Evolutionary conservation across 2,329 filamentous ascomycete genomes (phyloP).

Genomic region (Arthrobotrys sphaeroides): DNA sequence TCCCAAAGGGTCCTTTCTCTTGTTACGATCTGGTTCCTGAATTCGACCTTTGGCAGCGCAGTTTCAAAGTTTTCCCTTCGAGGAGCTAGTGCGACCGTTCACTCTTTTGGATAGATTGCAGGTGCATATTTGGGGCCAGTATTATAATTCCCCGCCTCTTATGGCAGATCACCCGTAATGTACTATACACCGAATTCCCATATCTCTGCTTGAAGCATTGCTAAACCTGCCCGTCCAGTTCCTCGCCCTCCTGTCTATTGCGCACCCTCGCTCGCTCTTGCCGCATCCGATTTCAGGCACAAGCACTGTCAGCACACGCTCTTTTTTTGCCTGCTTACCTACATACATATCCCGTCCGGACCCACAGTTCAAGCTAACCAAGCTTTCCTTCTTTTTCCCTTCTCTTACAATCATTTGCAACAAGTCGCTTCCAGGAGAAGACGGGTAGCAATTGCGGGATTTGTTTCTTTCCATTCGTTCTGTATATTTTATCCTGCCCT

Average conservation of each 20-base stretch:
- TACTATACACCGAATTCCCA: slow-evolving; percentile 37
- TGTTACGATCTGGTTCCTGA: slow-evolving; percentile 52
- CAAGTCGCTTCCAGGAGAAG: slow-evolving; percentile 49
- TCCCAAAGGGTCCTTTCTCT: slow-evolving; percentile 38
- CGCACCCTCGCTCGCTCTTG: slow-evolving; percentile 32
- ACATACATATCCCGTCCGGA: slow-evolving; percentile 13
- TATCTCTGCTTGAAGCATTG: slow-evolving; percentile 26
- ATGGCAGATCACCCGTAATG: slow-evolving; percentile 28
- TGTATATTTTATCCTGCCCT: slow-evolving; percentile 43
- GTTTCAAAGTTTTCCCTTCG: slow-evolving; percentile 50
- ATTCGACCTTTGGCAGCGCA: slow-evolving; percentile 32
- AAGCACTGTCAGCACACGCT: slow-evolving; percentile 7
- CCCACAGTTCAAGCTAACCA: slow-evolving; percentile 19
- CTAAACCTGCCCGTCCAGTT: slow-evolving; percentile 44
- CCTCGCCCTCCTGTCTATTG: slow-evolving; percentile 1
- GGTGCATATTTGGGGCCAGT: slow-evolving; percentile 36
- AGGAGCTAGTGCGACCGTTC: slow-evolving; percentile 29
- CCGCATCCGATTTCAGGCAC: slow-evolving; percentile 15
- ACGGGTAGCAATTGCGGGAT: slow-evolving; percentile 26
- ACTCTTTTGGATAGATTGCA: slow-evolving; percentile 48
- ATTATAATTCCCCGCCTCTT: slow-evolving; percentile 46
- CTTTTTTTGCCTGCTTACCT: slow-evolving; percentile 26
- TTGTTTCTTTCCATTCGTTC: slow-evolving; percentile 37
- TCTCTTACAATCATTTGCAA: slow-evolving; percentile 39
- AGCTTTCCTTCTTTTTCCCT: slow-evolving; percentile 26